Evolutionary conservation across 2,329 filamentous ascomycete species (phyloP).

Genomic region (Aspergillus aculeatinus): DNA sequence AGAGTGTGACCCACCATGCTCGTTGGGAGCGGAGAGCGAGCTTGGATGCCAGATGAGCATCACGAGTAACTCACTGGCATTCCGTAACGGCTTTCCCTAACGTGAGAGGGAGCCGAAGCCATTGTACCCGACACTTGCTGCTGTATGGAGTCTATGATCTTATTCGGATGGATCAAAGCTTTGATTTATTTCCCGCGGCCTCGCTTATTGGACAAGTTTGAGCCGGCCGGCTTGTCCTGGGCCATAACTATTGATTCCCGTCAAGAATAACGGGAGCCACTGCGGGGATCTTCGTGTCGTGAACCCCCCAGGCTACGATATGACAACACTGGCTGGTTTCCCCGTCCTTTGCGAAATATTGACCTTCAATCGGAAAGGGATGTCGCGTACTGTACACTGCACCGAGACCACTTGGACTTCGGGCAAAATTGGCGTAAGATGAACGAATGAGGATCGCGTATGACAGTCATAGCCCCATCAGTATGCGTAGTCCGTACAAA

Average conservation of each 20-base stretch:
- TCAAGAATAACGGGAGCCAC: background rate
- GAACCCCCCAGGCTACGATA: constrained; percentile 4
- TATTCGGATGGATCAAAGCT: background rate
- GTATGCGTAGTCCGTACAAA: background rate
- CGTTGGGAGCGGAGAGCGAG: constrained; percentile 7
- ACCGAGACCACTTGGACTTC: background rate
- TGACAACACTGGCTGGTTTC: background rate
- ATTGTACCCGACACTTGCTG: background rate
- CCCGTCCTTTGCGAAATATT: background rate
- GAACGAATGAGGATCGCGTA: background rate
- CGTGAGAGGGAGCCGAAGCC: background rate
- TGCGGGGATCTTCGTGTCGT: constrained; percentile 5
- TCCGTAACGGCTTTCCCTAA: background rate
- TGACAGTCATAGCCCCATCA: background rate
- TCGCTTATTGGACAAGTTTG: background rate
- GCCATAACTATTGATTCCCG: constrained; percentile 7
- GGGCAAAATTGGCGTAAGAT: background rate
- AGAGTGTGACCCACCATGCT: constrained; percentile 14
- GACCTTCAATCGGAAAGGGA: background rate
- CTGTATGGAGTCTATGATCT: background rate
- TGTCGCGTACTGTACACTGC: background rate
- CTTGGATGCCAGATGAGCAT: background rate
- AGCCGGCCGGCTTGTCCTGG: constrained; percentile 10
- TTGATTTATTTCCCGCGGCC: background rate
- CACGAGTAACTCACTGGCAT: background rate